Conservation (phyloP, 2,329 filamentous ascomycete genomes). For the Aureobasidium uvarum region DNA sequence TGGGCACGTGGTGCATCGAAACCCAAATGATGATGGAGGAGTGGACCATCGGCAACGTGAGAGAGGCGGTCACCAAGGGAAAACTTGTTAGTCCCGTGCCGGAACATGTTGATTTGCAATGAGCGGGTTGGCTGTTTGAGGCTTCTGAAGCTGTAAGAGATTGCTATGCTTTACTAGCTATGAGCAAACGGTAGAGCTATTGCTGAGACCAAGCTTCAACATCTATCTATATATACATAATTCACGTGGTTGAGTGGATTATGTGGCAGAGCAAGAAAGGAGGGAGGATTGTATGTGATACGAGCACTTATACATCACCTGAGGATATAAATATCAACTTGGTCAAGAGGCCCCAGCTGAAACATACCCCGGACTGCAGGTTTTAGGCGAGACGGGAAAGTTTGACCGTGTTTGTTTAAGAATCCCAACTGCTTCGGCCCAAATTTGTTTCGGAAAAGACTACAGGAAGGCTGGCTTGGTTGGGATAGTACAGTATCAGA, state of each 20-base stretch:
- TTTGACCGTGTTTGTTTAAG: conserved; percentile 16
- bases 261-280: no score
- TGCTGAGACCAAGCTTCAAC: no score
- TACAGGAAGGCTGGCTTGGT: neutral
- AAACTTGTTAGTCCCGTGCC: conserved; percentile 67
- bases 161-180: no score
- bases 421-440: neutral
- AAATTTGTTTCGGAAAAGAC: neutral
- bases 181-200: no score
- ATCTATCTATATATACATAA: no score
- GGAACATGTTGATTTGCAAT: conserved; percentile 56
- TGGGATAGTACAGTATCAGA: neutral
- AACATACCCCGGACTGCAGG: conserved; percentile 4
- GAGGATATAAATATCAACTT: neutral
- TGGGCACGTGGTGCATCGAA: conserved; percentile 80
- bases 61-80: conserved; percentile 60
- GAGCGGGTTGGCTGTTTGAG: no score
- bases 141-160: no score
- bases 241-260: no score
- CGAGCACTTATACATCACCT: no score
- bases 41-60: conserved; percentile 70
- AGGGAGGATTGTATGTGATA: neutral
- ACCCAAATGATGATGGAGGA: conserved; percentile 65
- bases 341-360: neutral
- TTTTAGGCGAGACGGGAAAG: conserved; percentile 14